A percentile compares a stretch with the other conserved stretches of the same genome.
These are phyloP conservation scores for Penicillium crustosum DNA, from an alignment of 2,329 filamentous ascomycete species.

Conservation along the genomic window DNA sequence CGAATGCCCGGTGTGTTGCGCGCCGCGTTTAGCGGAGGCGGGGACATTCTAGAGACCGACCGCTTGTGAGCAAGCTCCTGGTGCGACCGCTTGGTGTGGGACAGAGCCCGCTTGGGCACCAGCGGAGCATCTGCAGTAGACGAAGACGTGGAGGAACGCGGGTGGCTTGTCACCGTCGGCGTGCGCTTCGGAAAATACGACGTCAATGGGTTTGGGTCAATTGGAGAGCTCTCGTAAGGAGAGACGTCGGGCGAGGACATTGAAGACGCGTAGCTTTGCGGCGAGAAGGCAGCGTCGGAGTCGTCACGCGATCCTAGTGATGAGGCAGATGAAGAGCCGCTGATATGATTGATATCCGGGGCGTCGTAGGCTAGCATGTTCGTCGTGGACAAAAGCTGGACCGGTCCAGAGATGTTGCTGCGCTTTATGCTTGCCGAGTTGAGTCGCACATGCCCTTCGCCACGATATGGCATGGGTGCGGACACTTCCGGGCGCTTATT, in stretches of 20 bases:
- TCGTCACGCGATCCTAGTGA: slow-evolving; percentile 41
- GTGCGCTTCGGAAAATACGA: slow-evolving; percentile 69
- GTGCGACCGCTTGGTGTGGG: slow-evolving; percentile 85
- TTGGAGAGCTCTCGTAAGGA: slow-evolving; percentile 41
- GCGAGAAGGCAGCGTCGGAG: slow-evolving; percentile 62
- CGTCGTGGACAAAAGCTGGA: slow-evolving; percentile 87
- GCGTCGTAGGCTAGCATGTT: slow-evolving; percentile 96
- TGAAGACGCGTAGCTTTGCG: slow-evolving; percentile 54
- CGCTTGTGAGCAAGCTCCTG: slow-evolving; percentile 71
- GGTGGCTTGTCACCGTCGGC: slow-evolving; percentile 61
- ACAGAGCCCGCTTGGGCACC: slow-evolving; percentile 76
- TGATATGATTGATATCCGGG: slow-evolving; percentile 65
- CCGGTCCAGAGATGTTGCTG: slow-evolving; percentile 73
- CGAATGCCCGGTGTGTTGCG: slow-evolving; percentile 36
- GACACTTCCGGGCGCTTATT: slow-evolving; percentile 49
- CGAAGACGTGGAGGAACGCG: slow-evolving; percentile 48
- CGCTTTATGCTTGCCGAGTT: slow-evolving; percentile 48
- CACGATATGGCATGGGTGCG: slow-evolving; percentile 44
- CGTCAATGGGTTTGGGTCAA: slow-evolving; percentile 57
- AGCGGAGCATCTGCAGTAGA: slow-evolving; percentile 57
- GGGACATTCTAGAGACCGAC: slow-evolving; percentile 57
- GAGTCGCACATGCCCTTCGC: slow-evolving; percentile 46
- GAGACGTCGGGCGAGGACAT: slow-evolving; percentile 49
- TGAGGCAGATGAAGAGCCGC: slow-evolving; percentile 52
- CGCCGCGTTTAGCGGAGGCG: slow-evolving; percentile 42